Evolutionary conservation across 257 asterid species (phyloP).

Genomic region (Petunia axillaris): DNA sequence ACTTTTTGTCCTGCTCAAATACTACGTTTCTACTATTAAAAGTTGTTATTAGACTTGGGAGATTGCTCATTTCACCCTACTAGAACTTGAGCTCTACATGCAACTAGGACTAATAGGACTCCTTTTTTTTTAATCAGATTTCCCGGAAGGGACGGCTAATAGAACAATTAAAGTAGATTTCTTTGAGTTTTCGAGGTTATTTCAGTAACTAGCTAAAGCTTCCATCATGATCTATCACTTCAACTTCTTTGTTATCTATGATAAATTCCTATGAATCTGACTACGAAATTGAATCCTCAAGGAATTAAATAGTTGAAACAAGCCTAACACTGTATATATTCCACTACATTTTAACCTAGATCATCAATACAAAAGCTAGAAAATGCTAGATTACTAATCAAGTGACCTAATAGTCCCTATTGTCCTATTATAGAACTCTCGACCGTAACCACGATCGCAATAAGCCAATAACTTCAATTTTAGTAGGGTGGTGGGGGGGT

Average conservation of each 20-base stretch:
- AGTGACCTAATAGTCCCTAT: not conserved
- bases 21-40: not conserved
- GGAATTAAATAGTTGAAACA: conserved; percentile 7
- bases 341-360: not conserved
- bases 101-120: conserved; percentile 8
- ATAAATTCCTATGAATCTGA: not conserved
- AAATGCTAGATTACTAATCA: conserved; percentile 1
- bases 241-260: conserved; percentile 9
- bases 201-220: not conserved
- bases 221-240: not conserved
- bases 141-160: no score
- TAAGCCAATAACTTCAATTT: not conserved
- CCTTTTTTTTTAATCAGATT: no score
- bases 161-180: not conserved
- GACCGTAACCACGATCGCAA: not conserved
- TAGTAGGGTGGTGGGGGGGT: not conserved
- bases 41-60: not conserved
- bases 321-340: conserved; percentile 4
- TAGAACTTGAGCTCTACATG: not conserved
- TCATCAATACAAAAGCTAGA: not conserved
- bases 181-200: not conserved
- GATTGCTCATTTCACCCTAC: conserved; percentile 5
- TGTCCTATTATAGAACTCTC: not conserved
- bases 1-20: not conserved
- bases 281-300: not conserved